phyloP scores from a whole-genome alignment of 345 rosid species.

The Cardamine resedifolia region DNA sequence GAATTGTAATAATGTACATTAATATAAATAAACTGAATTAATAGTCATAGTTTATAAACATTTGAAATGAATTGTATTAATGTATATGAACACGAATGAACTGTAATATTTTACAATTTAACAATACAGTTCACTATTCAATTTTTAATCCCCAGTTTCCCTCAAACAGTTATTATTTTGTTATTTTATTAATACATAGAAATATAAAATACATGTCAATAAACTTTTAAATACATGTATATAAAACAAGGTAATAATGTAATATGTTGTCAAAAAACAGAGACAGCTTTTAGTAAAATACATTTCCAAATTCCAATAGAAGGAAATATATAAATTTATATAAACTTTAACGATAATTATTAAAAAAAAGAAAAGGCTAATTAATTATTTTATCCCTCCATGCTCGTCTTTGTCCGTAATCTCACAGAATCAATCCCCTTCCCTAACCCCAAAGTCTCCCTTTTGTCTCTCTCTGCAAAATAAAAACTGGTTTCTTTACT shows the following conservation, averaged over 20 bases:
- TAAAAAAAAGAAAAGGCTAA: background rate
- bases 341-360: background rate
- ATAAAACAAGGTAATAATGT: too few species aligned
- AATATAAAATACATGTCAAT: background rate
- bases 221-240: background rate
- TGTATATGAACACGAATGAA: background rate
- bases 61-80: background rate
- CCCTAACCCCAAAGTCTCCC: background rate
- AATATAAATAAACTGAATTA: background rate
- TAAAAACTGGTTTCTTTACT: background rate
- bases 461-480: background rate
- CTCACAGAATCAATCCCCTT: background rate
- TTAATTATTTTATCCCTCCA: background rate
- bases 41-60: background rate
- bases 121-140: background rate
- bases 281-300: too few species aligned
- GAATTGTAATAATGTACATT: too few species aligned
- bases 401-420: background rate
- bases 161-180: background rate
- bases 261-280: too few species aligned
- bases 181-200: background rate
- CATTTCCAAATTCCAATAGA: too few species aligned
- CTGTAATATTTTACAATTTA: background rate
- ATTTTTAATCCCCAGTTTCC: background rate
- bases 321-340: background rate